Evolutionary conservation across 352 stramenopile species (phyloP), one percentile per base, ranked within the genome.

Genomic region (Globisporangium solare): DNA sequence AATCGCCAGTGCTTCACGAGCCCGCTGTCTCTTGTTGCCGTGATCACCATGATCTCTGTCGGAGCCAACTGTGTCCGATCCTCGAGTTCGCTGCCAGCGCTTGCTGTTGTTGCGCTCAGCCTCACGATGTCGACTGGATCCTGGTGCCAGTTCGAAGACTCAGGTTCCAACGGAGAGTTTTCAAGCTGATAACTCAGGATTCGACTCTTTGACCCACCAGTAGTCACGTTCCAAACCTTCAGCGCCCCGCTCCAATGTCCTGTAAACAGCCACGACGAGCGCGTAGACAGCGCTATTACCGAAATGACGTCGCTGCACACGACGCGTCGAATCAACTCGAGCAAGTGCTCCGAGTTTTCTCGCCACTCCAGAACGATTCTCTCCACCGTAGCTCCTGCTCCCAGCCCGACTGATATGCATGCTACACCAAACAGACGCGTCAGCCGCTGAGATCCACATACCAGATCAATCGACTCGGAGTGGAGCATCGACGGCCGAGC

Each of bases 181-280:
- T 53, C 32, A 17, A 63, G 40, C 8, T 20, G 15, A 39, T 58
- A 49, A 17, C 11, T 31, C 18, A 7, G 11, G 15, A 31, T 7
- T 37, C 31, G 42, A 56, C 63, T 43, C 31, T 41, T 40, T 0
- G 42, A n/a, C 11, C n/a, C 22, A 27, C n/a, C 32, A 31, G 5
- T 47, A 5, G 18, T 35, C 24, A 76, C 62, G 35, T 71, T 78
- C 83, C 83, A 93, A 10, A 88, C 68, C 14, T 68, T 75, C 21
- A 93, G 55, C 0, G 60, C 41, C 14, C 79, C 79, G 21, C 63
- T 72, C 1, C 2, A 35, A 27, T 77, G 69, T 0, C 78, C 75
- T 22, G 66, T 73, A 31, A 89, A 68, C 18, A 93, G 59, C 83
- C 83, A 93, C 17, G 72, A 52, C 13, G 65, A 67, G 60, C 65